phyloP scores from a whole-genome alignment of 768 basidiomycete genomes.

The Tephrocybe sp. region DNA sequence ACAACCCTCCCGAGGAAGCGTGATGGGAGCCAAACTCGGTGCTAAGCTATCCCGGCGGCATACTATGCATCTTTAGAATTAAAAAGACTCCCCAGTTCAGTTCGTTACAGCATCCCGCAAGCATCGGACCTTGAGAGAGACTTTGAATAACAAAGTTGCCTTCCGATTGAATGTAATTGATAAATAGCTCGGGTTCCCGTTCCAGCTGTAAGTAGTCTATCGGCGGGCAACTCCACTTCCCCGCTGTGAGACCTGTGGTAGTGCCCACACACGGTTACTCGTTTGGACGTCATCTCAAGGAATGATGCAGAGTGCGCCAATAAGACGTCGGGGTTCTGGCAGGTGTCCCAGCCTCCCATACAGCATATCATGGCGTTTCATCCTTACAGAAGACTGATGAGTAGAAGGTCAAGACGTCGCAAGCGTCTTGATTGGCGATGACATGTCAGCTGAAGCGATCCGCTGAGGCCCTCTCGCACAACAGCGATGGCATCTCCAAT shows the following conservation, averaged over 20 bases:
- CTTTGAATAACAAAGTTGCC: background rate
- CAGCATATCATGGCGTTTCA: conserved; percentile 10
- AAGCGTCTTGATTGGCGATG: conserved; percentile 10
- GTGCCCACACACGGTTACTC: no score
- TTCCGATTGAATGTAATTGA: background rate
- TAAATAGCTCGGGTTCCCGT: no score
- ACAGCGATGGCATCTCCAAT: no score
- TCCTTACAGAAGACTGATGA: conserved; percentile 9
- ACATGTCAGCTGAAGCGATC: conserved; percentile 5
- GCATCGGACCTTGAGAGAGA: background rate
- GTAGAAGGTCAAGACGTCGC: conserved; percentile 1
- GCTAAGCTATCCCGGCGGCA: background rate
- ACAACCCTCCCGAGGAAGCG: conserved; percentile 1
- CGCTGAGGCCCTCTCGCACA: background rate
- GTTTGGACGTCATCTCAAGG: background rate
- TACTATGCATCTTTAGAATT: background rate
- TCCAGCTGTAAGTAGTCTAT: no score
- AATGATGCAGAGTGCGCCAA: background rate
- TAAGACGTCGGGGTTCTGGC: background rate
- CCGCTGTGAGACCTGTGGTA: no score
- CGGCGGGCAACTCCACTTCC: background rate
- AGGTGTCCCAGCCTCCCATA: conserved; percentile 6
- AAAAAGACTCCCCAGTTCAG: no score
- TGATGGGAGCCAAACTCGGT: background rate
- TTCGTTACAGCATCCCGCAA: background rate